Percentiles rank a stretch among this genome's conserved stretches.
Conservation (phyloP, 139 green algal genomes). For the Tetraselmis striata region DNA sequence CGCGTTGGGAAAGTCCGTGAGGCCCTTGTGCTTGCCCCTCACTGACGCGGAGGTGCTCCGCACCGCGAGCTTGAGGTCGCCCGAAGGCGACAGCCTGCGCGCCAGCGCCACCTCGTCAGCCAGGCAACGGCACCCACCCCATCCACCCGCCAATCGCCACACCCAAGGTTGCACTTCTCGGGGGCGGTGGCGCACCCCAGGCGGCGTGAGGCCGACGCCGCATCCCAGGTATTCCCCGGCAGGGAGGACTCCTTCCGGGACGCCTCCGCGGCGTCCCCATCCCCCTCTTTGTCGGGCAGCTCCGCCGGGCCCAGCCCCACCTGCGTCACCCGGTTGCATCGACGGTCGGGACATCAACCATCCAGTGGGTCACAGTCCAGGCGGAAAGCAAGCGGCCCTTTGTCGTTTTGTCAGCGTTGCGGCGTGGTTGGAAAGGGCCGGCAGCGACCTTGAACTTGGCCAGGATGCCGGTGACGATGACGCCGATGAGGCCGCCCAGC, state of each 20-base stretch:
- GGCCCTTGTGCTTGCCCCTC: background rate
- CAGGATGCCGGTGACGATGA: background rate
- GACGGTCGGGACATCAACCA: background rate
- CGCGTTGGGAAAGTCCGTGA: background rate
- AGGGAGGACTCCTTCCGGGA: background rate
- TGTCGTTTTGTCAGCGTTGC: too few relatives aligned
- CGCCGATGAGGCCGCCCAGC: slow-evolving; percentile 14
- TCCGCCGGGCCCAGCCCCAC: background rate
- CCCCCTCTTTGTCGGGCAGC: background rate
- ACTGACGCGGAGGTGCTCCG: background rate
- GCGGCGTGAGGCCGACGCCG: too few relatives aligned
- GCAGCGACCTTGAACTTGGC: background rate
- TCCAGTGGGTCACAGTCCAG: background rate
- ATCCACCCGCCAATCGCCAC: too few relatives aligned
- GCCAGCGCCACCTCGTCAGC: too few relatives aligned
- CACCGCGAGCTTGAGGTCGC: background rate
- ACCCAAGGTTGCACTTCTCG: too few relatives aligned
- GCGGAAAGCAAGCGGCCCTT: too few relatives aligned
- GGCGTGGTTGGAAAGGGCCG: too few relatives aligned
- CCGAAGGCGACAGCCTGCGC: background rate
- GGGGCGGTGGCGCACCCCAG: too few relatives aligned
- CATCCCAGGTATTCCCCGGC: too few relatives aligned
- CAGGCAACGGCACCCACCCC: too few relatives aligned
- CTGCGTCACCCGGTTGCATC: too few relatives aligned
- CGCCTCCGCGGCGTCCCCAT: background rate